phyloP scores from a whole-genome alignment of 495 filamentous ascomycete species.

The Podospora bellae-mahoneyi region DNA sequence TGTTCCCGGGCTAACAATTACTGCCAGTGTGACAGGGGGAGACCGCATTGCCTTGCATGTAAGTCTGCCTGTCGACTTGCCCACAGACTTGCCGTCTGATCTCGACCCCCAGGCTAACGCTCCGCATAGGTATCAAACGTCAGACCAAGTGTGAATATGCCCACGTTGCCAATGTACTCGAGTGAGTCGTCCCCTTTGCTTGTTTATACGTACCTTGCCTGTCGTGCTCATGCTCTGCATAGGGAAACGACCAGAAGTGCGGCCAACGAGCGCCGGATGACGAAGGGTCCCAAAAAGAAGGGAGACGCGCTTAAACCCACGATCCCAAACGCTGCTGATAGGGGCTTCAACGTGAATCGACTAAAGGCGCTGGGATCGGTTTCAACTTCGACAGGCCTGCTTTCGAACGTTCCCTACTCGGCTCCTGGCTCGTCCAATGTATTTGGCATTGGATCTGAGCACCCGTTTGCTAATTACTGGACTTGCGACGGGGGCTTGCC shows the following conservation, averaged over 20 bases:
- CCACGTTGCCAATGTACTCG: slow-evolving; percentile 63
- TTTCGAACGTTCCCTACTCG: slow-evolving; percentile 66
- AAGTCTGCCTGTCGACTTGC: slow-evolving; percentile 30
- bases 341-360: slow-evolving; percentile 38
- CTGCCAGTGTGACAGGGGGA: slow-evolving; percentile 54
- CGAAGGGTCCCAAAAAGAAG: slow-evolving; percentile 53
- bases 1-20: slow-evolving; percentile 12
- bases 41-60: slow-evolving; percentile 65
- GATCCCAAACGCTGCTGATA: slow-evolving; percentile 48
- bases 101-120: not conserved
- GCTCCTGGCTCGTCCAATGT: slow-evolving; percentile 60
- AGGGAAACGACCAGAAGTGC: slow-evolving; percentile 50
- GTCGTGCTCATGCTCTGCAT: slow-evolving; percentile 6
- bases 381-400: slow-evolving; percentile 53
- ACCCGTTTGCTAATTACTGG: slow-evolving; percentile 75
- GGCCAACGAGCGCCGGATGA: slow-evolving; percentile 54
- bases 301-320: slow-evolving; percentile 25
- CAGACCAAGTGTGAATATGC: slow-evolving; percentile 68
- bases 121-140: slow-evolving; percentile 55
- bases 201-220: not conserved
- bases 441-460: slow-evolving; percentile 64
- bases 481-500: slow-evolving; percentile 66
- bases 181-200: slow-evolving; percentile 43
- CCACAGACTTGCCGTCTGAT: not conserved
- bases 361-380: slow-evolving; percentile 41